Conservation (phyloP, 371 early-diverging fungal species). For the Rhizoclosmatium hyalinum region DNA sequence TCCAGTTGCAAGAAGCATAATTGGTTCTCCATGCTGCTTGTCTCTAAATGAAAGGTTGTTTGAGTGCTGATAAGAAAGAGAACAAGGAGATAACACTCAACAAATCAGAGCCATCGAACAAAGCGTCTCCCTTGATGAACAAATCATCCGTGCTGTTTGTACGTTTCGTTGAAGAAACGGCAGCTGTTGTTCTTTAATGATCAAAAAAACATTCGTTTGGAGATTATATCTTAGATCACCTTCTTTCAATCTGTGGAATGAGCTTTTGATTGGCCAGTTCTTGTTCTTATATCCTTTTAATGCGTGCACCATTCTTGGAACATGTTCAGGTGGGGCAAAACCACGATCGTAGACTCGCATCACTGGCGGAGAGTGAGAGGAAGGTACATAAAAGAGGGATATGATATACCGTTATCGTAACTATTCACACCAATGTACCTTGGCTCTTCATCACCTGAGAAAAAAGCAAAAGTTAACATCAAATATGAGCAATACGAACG, state of each 20-base stretch:
- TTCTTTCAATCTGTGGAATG: slow-evolving; percentile 77
- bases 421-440: slow-evolving; percentile 84
- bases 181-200: neutral
- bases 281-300: slow-evolving; percentile 87
- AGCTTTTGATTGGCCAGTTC: slow-evolving; percentile 88
- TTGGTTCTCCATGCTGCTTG: neutral
- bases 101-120: slow-evolving; percentile 5
- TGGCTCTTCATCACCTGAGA: slow-evolving; percentile 73
- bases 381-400: neutral
- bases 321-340: slow-evolving; percentile 72
- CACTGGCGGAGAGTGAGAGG: slow-evolving; percentile 50
- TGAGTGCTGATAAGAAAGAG: slow-evolving; percentile 29
- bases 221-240: slow-evolving; percentile 52
- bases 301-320: slow-evolving; percentile 70
- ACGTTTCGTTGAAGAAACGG: slow-evolving; percentile 8
- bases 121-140: neutral
- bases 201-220: neutral
- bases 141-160: neutral
- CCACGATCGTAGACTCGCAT: slow-evolving; percentile 86
- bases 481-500: neutral
- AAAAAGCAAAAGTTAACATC: slow-evolving; percentile 3
- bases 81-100: slow-evolving; percentile 24
- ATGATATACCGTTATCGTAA: slow-evolving; percentile 81
- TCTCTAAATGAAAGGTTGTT: neutral
- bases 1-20: slow-evolving; percentile 70